Evolutionary conservation across 1,284 basidiomycete species (phyloP), one percentile per base, ranked within the genome.

Genomic region (Vanrija sp.): DNA sequence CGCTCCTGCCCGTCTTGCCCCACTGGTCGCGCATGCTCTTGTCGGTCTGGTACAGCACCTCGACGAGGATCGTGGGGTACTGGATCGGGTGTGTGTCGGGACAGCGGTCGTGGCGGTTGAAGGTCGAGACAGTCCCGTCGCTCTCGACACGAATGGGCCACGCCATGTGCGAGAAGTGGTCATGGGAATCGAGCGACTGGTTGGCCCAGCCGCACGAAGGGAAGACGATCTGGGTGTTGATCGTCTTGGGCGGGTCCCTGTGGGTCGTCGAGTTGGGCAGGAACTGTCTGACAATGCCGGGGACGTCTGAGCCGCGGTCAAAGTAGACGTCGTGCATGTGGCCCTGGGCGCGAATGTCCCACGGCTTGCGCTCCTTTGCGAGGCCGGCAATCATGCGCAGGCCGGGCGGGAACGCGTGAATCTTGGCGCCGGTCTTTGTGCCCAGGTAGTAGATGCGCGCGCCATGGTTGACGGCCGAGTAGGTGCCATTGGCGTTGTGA

Each of bases 111-210:
- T 37, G 39, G 15, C 14, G 18, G 27, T 35, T n/a, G n/a, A 27
- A 18, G 36, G 27, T 22, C 31, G 44, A 16, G 24, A 37, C 39
- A 12, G 31, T 42, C 2, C 41, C 53, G 5, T 27, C 22, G 19
- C 23, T 16, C 35, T 31, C 15, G 9, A 18, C 18, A 24, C 37
- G 52, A n/a, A 63, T 47, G 1, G 70, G 70, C 71, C 71, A 75
- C 6, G 66, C 53, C 66, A 75, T 67, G 59, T 75, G 72, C 12
- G 66, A 68, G 61, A 75, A 75, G 56, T 73, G 68, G 58, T 75
- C 68, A 2, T 37, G 22, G 16, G 66, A 67, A 52, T 67, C 63
- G 20, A 67, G 47, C 19, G 56, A 52, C 25, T 66, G 64, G 57
- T 63, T 59, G 3, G 66, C 66, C 42, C 64, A 53, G 14, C 71